Base-by-base conservation (phyloP, 805 yeast species). In the Pichia gijzeniarum region DNA sequence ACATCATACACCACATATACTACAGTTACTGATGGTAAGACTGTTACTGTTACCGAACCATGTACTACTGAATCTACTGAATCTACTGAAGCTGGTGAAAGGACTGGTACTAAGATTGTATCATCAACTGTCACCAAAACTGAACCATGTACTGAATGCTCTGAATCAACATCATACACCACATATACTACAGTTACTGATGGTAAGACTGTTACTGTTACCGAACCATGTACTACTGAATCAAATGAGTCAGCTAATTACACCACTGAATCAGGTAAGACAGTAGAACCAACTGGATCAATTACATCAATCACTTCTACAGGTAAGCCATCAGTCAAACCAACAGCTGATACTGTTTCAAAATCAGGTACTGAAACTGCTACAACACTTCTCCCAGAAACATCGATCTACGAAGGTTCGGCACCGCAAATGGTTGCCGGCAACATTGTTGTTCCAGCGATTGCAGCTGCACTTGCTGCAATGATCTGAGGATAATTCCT, bases 141-240 rank as follows among this genome's bases (percentile, higher is more conserved):
- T 28, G 41, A 12, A n/a, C 20, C 49, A 16, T 14, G 41, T 27
- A n/a, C 41, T 5, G 9, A 45, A 16, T 8, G 40, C 5, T 17
- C 32, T 31, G 19, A 6, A 25, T 16, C 40, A 35, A 41, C 45
- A 16, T 37, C 43, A 2, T 38, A 35, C 20, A 44, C 53, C 13
- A 41, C 47, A 12, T 44, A 38, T 18, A 41, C 48, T 1, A 48
- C 52, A n/a, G 51, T 38, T 19, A 14, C 38, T 16, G 37, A 43
- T 16, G 48, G 42, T 34, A 37, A 27, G 16, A 49, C 52, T 5
- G 33, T 21, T 4, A 44, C 48, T 10, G 36, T 39, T 17, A 40
- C 35, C 42, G 47, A 14, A 31, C 41, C 48, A 36, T 47, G 44
- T 38, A 21, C 39, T 25, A 25, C 28, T 10, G 28, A 25, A 5